phyloP scores from a whole-genome alignment of 345 rosid species.

The Eucalyptus erythrocorys region DNA sequence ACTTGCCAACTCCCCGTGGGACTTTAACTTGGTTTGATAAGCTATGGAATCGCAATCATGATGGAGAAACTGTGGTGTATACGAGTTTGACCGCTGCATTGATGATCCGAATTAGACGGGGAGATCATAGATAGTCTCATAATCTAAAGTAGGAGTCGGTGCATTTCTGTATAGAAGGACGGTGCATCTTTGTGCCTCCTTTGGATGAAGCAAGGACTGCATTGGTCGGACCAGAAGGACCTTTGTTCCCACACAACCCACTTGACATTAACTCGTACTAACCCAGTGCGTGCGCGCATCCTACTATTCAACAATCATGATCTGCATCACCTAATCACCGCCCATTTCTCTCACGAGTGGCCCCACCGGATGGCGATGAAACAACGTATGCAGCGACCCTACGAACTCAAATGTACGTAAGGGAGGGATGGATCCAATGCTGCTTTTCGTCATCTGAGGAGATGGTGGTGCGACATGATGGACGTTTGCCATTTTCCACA shows the following conservation, averaged over 20 bases:
- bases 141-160: not conserved
- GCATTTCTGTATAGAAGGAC: not conserved
- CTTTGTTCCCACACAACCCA: not conserved
- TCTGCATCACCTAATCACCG: not conserved
- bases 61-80: not conserved
- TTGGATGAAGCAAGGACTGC: not conserved
- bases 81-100: too few species aligned
- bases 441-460: not conserved
- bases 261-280: not conserved
- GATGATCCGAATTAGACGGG: not conserved
- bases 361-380: not conserved
- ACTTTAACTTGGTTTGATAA: too few species aligned
- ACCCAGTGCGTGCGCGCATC: not conserved
- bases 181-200: not conserved
- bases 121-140: not conserved
- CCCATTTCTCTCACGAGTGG: not conserved
- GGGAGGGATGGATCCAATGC: not conserved
- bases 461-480: not conserved
- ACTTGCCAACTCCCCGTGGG: not conserved
- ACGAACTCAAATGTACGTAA: not conserved
- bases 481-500: not conserved
- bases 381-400: not conserved
- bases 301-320: not conserved
- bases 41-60: not conserved
- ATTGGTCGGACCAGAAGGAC: not conserved